Base-by-base conservation (phyloP, 169 alveolate species). In the Eimeria necatrix region DNA sequence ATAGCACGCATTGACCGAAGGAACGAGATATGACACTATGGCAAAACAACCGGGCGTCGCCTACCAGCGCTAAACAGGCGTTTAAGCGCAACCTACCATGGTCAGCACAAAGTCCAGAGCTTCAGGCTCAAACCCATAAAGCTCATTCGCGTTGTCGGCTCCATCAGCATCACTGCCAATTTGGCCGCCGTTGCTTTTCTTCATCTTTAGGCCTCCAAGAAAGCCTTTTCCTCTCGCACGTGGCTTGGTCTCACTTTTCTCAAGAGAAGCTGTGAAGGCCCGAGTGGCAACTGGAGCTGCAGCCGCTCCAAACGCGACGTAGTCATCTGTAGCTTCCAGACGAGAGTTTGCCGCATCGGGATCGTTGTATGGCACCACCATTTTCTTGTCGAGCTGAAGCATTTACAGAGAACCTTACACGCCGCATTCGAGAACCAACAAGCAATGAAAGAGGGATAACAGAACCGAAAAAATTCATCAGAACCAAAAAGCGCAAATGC, bases 241-340 rank as follows among this genome's bases (percentile, higher is more conserved):
- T 20, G 52, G 14, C 71, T 22, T 48, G 48, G 49, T 8, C 46
- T 6, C 32, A 6, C 41, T 49, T 7, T 74, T 51, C 24, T 80
- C 71, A 26, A 48, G 7, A n/a, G 12, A 12, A 0, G 52, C 16
- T 1, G 46, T 22, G 14, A 48, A 61, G 46, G 70, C 26, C 24
- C 48, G 32, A 24, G 78, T 56, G 12, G 80, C 26, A 12, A 51
- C 52, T 10, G 60, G 52, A 26, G 68, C 51, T 7, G 84, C 70
- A 41, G 84, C 84, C 2, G 60, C 83, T 9, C 74, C 56, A 59
- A 92, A 80, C 32, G 91, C 74, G 41, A 94, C 96, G 61, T 95
- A 96, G 71, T 95, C 96, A 52, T 92, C 78, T 59, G 70, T 48
- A 1, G 95, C 95, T 70, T 94, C 96, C 52, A 73, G 71, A 26